phyloP scores from a whole-genome alignment of 192 early-diverging fungal genomes.

The Chytriomyces sp. region DNA sequence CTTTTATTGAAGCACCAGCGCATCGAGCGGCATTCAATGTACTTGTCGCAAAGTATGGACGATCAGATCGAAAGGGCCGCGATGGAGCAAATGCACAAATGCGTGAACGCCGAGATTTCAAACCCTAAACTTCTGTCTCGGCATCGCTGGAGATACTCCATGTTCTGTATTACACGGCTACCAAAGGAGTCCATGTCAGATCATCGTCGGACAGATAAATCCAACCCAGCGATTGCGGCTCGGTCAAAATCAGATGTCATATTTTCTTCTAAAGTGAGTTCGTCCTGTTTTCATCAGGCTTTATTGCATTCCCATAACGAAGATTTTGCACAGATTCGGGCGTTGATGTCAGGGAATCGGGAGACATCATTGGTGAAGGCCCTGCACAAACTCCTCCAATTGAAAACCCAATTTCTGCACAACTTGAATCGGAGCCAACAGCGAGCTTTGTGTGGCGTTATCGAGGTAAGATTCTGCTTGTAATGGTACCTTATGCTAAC shows the following conservation, averaged over 20 bases:
- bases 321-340: background rate
- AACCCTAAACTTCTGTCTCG: background rate
- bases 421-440: background rate
- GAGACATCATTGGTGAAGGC: background rate
- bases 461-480: background rate
- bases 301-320: background rate
- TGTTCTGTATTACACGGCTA: constrained; percentile 1
- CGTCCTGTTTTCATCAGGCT: background rate
- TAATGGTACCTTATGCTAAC: background rate
- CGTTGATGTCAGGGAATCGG: background rate
- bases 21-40: background rate
- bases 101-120: background rate
- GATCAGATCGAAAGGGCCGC: background rate
- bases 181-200: background rate
- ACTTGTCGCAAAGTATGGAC: background rate
- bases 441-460: background rate
- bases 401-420: constrained; percentile 1
- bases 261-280: background rate
- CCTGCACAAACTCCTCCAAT: background rate
- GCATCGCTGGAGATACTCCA: constrained; percentile 14
- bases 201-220: background rate
- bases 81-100: background rate
- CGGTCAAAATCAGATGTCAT: background rate
- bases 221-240: background rate
- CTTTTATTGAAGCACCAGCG: background rate